Conservation (phyloP, 1,139 yeast species). For the Meyerozyma elateridarum region DNA sequence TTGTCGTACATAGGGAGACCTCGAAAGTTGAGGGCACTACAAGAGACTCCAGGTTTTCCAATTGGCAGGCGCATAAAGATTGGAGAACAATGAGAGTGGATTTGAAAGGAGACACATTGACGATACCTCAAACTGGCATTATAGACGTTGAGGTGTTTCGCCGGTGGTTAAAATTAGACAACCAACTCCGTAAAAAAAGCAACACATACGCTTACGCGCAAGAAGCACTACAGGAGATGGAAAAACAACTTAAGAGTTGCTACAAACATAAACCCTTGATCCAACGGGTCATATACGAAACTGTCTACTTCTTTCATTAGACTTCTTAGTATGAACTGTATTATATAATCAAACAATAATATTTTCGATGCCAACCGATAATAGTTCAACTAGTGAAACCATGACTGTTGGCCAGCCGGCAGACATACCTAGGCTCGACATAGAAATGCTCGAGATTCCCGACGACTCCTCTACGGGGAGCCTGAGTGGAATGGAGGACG, state of each 20-base stretch:
- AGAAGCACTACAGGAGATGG: background rate
- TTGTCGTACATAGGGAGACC: background rate
- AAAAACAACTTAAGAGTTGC: background rate
- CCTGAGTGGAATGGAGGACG: slow-evolving; percentile 26
- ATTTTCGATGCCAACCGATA: too few relatives aligned
- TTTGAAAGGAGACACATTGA: background rate
- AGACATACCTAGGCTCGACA: slow-evolving; percentile 19
- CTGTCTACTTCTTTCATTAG: background rate
- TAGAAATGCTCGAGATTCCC: slow-evolving; percentile 45
- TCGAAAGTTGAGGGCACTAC: background rate
- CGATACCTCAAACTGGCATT: background rate
- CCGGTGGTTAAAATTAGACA: background rate
- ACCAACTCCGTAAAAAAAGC: slow-evolving; percentile 1
- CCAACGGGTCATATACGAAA: background rate
- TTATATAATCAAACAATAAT: background rate
- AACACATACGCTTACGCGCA: slow-evolving; percentile 1
- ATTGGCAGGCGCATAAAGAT: background rate
- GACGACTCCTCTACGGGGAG: slow-evolving; percentile 30
- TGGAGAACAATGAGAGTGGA: background rate
- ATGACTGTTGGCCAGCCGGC: slow-evolving; percentile 1
- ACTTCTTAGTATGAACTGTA: background rate
- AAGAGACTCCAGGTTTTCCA: background rate
- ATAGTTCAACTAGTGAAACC: too few relatives aligned
- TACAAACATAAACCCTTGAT: slow-evolving; percentile 2
- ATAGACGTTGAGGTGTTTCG: background rate